Evolutionary conservation across 495 filamentous ascomycete species (phyloP), one percentile per base, ranked within the genome.

Genomic region (Penicillium pulvis): DNA sequence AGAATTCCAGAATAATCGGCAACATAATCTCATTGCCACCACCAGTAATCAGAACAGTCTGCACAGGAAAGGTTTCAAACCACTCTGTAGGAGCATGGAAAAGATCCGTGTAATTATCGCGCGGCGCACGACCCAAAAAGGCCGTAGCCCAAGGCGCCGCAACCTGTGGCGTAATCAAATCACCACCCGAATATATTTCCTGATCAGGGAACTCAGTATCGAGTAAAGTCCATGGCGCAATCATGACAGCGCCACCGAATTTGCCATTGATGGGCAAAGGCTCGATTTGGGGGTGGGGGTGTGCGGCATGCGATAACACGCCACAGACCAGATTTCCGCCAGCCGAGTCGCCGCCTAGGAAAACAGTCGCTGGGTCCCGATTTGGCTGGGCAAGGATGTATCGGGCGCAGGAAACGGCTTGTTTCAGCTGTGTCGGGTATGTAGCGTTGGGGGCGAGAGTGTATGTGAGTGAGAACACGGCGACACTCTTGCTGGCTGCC

Each of bases 311-410:
- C 1, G 81, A 83, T 4, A 89, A 72, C 6, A 90, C 70, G 11
- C 77, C 76, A 28, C 83, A 63, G 30, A 77, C 74, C 0, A 90
- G 72, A 53, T 88, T 88, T 4, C 77, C 87, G 55, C 87, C 86
- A 0, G 87, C 87, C 1, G 85, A 87, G 72, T 90, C 87, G 10
- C 87, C 87, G 45, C 69, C 82, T 0, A 90, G 64, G 56, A 81
- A 71, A 56, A 90, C 70, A 24, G 78, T 71, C 0, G 63, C 53
- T 0, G 83, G 79, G 31, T 71, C 65, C 24, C 71, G 78, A 43
- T 69, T 56, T 28, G 68, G 66, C 3, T 72, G 62, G 6, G 75
- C 65, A 6, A 87, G 61, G n/a, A 87, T 66, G 67, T 85, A 76
- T 26, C 76, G 73, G 19, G 87, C 69, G 16, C 76, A 70, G 17